These are phyloP conservation scores for Eucalyptus sp. DNA, from an alignment of 345 rosid genomes.

Conservation along the genomic window DNA sequence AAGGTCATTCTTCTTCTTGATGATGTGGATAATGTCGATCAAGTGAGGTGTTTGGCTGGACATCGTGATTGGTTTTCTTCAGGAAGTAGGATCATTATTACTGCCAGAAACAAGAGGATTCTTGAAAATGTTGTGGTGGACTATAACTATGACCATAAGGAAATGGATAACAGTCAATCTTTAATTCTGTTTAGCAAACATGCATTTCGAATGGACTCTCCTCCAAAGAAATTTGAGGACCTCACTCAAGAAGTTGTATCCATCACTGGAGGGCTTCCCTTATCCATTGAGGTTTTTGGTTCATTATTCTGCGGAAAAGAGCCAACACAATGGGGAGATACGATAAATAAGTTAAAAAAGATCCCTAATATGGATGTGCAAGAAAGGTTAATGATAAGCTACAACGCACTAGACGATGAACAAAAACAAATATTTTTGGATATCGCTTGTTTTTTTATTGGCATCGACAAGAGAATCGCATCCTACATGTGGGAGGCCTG, in stretches of 20 bases:
- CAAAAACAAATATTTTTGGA: neutral
- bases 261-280: neutral
- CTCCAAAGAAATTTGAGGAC: neutral
- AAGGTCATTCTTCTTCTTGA: neutral
- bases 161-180: neutral
- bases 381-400: neutral
- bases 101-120: no score
- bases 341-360: no score
- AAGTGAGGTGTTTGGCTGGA: neutral
- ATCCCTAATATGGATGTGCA: neutral
- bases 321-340: neutral
- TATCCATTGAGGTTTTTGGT: neutral
- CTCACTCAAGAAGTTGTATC: neutral
- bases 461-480: no score
- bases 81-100: no score
- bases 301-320: neutral
- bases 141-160: neutral
- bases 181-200: neutral
- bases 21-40: neutral
- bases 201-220: neutral
- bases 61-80: neutral
- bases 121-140: neutral
- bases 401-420: neutral
- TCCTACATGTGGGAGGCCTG: neutral
- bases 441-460: neutral